Conservation (phyloP, 2,329 filamentous ascomycete genomes). For the Aspergillus versicolor region DNA sequence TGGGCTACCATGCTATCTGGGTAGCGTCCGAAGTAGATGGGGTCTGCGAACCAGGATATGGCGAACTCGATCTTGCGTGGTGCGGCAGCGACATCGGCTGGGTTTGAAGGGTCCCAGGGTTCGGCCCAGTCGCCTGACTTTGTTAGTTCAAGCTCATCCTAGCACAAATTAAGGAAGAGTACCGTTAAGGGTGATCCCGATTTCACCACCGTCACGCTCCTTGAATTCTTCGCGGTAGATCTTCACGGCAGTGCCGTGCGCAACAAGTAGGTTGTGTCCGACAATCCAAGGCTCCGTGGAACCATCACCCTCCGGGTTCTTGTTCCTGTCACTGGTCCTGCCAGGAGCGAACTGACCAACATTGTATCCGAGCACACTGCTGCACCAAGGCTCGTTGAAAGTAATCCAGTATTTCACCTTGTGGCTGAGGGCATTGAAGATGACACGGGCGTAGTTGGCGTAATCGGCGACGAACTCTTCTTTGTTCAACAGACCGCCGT, state of each 20-base stretch:
- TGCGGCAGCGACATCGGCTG: conserved; percentile 71
- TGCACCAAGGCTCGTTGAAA: conserved; percentile 89
- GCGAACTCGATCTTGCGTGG: conserved; percentile 82
- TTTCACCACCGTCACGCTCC: conserved; percentile 67
- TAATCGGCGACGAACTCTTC: conserved; percentile 81
- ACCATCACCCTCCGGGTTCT: conserved; percentile 70
- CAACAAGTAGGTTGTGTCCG: conserved; percentile 76
- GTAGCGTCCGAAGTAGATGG: conserved; percentile 81
- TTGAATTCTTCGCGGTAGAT: conserved; percentile 82
- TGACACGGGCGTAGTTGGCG: conserved; percentile 71
- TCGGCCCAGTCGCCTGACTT: conserved; percentile 69
- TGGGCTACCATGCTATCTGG: conserved; percentile 80
- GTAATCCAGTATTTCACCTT: conserved; percentile 88
- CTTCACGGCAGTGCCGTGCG: conserved; percentile 78
- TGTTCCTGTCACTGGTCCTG: conserved; percentile 72
- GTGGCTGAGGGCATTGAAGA: conserved; percentile 70
- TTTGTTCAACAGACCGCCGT: conserved; percentile 77
- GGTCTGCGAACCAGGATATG: conserved; percentile 86
- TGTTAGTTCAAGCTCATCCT: background rate
- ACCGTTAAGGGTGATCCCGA: conserved; percentile 86
- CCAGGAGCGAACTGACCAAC: conserved; percentile 78
- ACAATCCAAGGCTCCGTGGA: conserved; percentile 78
- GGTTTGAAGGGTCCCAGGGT: conserved; percentile 77
- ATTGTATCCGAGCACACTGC: conserved; percentile 75
- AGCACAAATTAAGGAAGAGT: conserved; percentile 8